phyloP scores from a whole-genome alignment of 1,139 yeast species.

The Sugiyamaella grinbergsii region DNA sequence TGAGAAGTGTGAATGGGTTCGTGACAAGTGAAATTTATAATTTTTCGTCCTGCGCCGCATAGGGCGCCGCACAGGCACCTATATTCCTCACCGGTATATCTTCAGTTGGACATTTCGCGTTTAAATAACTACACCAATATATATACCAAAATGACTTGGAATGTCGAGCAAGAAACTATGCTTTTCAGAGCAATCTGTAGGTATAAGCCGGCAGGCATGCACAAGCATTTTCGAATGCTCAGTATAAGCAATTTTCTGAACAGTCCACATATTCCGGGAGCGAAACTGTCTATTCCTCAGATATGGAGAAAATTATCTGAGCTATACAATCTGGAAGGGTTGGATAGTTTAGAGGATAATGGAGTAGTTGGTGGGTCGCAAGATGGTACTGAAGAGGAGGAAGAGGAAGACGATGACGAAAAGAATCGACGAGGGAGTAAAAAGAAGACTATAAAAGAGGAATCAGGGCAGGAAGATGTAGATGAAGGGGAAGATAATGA shows the following conservation, averaged over 20 bases:
- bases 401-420: conserved; percentile 22
- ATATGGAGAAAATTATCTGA: conserved; percentile 59
- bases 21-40: neutral
- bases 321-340: conserved; percentile 57
- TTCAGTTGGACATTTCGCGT: no score
- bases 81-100: no score
- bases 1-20: neutral
- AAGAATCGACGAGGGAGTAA: conserved; percentile 9
- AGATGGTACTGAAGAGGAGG: conserved; percentile 12
- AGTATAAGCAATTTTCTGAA: conserved; percentile 58
- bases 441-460: neutral
- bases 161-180: conserved; percentile 63
- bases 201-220: conserved; percentile 64
- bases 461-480: neutral
- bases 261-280: conserved; percentile 36
- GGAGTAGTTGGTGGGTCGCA: conserved; percentile 22
- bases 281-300: conserved; percentile 49
- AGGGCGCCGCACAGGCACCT: neutral
- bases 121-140: no score
- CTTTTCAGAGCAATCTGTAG: conserved; percentile 68
- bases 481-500: conserved; percentile 23
- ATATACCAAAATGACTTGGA: conserved; percentile 50
- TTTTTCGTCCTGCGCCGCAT: no score
- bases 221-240: conserved; percentile 62
- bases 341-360: conserved; percentile 55